Conservation (phyloP, 2,329 filamentous ascomycete genomes). For the Colletotrichum ledebouriae region DNA sequence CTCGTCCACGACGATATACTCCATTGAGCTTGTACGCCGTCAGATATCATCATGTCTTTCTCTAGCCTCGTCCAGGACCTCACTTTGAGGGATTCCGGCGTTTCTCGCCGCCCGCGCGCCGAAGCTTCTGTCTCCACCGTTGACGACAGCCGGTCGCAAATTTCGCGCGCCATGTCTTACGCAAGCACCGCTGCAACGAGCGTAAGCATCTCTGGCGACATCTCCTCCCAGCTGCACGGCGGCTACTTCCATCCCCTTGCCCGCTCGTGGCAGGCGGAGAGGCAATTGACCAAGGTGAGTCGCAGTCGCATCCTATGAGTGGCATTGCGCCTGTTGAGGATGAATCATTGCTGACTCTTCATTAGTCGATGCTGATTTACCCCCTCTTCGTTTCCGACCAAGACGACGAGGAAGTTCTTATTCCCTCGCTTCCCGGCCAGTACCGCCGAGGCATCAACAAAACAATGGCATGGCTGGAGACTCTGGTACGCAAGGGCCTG, state of each 20-base stretch:
- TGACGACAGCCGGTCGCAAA: constrained; percentile 71
- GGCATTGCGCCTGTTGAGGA: background rate
- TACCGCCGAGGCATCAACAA: constrained; percentile 89
- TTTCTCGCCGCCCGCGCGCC: constrained; percentile 61
- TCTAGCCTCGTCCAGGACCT: constrained; percentile 77
- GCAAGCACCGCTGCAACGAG: constrained; percentile 76
- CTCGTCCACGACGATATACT: background rate
- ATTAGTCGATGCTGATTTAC: constrained; percentile 96
- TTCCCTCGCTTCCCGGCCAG: constrained; percentile 92
- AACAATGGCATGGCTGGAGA: constrained; percentile 85
- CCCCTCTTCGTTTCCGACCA: constrained; percentile 96
- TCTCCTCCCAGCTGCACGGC: constrained; percentile 85
- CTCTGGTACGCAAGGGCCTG: constrained; percentile 89
- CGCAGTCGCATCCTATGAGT: background rate
- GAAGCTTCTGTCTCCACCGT: constrained; percentile 66
- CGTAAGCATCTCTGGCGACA: constrained; percentile 79
- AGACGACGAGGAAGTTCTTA: constrained; percentile 90
- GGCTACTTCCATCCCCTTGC: constrained; percentile 86
- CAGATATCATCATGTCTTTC: constrained; percentile 69
- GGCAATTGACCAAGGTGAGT: constrained; percentile 84
- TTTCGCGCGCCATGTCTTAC: constrained; percentile 75
- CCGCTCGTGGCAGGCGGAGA: constrained; percentile 85
- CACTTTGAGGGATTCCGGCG: constrained; percentile 68
- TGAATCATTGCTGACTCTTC: constrained; percentile 24
- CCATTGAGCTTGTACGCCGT: background rate